Evolutionary conservation across 75 land plant species (phyloP).

Genomic region (Sequoiadendron giganteum): DNA sequence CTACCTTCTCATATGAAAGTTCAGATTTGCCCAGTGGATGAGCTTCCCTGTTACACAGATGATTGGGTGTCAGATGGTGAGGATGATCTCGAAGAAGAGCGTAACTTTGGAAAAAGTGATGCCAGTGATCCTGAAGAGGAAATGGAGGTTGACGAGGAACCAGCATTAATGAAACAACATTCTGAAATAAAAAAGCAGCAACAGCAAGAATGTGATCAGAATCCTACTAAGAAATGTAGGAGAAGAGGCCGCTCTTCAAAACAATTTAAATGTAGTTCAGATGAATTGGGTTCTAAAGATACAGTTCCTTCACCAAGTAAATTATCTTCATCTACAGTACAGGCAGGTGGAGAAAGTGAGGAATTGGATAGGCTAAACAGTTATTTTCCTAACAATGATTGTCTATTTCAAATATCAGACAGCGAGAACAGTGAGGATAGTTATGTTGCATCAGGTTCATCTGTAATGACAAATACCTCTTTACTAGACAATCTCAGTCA

Average conservation of each 20-base stretch:
- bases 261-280: not conserved
- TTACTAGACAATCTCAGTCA: not conserved
- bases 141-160: not conserved
- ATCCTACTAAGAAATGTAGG: conserved; percentile 4
- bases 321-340: not conserved
- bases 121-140: conserved; percentile 9
- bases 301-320: not conserved
- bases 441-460: not conserved
- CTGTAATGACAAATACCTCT: not conserved
- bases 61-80: not conserved
- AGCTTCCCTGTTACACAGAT: conserved; percentile 65
- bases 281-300: conserved; percentile 1
- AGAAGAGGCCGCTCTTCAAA: conserved; percentile 4
- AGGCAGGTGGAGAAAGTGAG: not conserved
- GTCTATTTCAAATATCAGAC: conserved; percentile 7
- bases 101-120: not conserved
- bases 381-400: not conserved
- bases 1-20: conserved; percentile 79
- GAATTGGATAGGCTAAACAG: not conserved
- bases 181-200: not conserved
- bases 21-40: conserved; percentile 60
- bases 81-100: conserved; percentile 26
- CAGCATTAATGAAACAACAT: not conserved
- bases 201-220: not conserved
- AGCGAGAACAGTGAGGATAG: not conserved